Base-by-base conservation (phyloP, 139 green algal genomes). In the Eudorina sp. region DNA sequence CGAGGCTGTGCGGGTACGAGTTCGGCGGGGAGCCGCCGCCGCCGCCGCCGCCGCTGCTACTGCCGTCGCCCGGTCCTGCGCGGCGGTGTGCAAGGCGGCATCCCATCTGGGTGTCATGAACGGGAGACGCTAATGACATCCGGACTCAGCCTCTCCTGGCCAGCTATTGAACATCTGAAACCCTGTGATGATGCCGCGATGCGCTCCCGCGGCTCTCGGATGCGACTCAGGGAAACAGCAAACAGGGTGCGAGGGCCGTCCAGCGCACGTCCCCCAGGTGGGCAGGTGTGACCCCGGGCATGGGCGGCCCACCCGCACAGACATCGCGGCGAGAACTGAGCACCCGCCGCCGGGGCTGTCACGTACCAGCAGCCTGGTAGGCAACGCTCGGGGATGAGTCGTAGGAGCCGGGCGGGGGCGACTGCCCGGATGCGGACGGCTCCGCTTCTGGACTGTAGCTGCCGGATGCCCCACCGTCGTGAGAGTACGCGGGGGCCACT, bases 341-440 rank as follows among this genome's bases (percentile, higher is more conserved):
- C 51, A 60, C 14, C 51, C 25, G 29, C 31, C 64, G n/a, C 64
- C 9, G 64, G 0, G 64, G 31, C 51, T 13, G 51, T 60, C 13
- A 60, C 51, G 13, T 60, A 60, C 51, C 51, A 13, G 41, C 43
- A 3, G 38, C 73, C 27, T 82, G 73, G 48, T 82, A 82, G 4
- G 36, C 29, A 9, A n/a, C 43, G 43, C 53, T 53, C 7, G 34
- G 36, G 29, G 76, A 64, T 3, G 76, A 84, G 34, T 84, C 53
- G 19, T 84, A 84, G 38, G 76, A 84, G 76, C 21, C 76, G 8
- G 46, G 75, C 51, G 36, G 51, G 5, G 51, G 51, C 4, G 76
- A 70, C 1, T 34, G 14, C 70, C 16, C 40, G 7, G 70, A 19
- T 7, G 70, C n/a, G 19, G 40, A 14, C 13, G 70, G 40, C 19